Conservation (phyloP, 208 protist species). For the Crithidia acanthocephali region DNA sequence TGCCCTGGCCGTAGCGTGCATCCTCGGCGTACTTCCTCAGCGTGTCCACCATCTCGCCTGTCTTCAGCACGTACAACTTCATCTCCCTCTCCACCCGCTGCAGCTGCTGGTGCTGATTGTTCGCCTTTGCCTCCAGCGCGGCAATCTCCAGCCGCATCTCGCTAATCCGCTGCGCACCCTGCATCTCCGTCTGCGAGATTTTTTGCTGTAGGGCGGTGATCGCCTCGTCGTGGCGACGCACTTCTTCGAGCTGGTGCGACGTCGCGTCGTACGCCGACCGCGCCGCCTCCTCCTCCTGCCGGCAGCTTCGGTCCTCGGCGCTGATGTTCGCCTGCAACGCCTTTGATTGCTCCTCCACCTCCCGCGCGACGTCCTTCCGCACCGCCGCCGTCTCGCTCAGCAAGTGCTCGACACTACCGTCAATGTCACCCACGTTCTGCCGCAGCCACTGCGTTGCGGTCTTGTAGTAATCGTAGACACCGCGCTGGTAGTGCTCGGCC, state of each 20-base stretch:
- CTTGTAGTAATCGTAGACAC: slow-evolving; percentile 78
- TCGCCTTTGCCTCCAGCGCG: slow-evolving; percentile 57
- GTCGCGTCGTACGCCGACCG: slow-evolving; percentile 47
- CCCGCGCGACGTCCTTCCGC: slow-evolving; percentile 53
- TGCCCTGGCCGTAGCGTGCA: slow-evolving; percentile 44
- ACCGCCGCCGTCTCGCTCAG: slow-evolving; percentile 67
- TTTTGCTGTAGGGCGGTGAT: slow-evolving; percentile 57
- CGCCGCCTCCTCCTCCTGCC: slow-evolving; percentile 46
- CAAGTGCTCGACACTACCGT: slow-evolving; percentile 49
- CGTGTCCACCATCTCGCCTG: slow-evolving; percentile 48
- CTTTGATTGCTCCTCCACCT: slow-evolving; percentile 45
- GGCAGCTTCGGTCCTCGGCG: slow-evolving; percentile 36
- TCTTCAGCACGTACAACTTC: slow-evolving; percentile 53
- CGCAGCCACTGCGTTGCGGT: slow-evolving; percentile 59
- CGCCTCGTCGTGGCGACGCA: slow-evolving; percentile 64
- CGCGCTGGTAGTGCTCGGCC: slow-evolving; percentile 62
- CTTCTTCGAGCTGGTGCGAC: slow-evolving; percentile 47
- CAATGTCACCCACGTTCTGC: slow-evolving; percentile 60
- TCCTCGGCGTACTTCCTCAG: slow-evolving; percentile 65
- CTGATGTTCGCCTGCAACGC: slow-evolving; percentile 52
- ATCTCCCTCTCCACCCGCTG: slow-evolving; percentile 64
- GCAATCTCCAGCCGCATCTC: slow-evolving; percentile 80
- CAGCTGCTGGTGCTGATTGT: slow-evolving; percentile 60
- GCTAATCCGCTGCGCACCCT: slow-evolving; percentile 61
- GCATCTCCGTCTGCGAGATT: slow-evolving; percentile 59